A percentile compares a stretch with the other conserved stretches of the same genome.
Conservation (phyloP, 1,139 yeast genomes). For the Diutina mesorugosa region DNA sequence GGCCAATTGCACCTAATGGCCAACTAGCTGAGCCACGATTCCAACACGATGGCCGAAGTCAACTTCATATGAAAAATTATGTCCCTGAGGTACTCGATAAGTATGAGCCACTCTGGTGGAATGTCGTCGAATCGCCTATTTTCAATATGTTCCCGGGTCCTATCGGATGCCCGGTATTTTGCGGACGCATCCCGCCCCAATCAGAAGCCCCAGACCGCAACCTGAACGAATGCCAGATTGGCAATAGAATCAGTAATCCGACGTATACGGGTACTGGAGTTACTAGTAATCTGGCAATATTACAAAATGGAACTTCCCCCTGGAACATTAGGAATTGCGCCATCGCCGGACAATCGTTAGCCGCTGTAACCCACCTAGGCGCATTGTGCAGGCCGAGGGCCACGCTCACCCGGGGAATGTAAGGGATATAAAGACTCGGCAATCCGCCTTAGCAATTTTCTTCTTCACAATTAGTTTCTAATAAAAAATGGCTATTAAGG, state of each 20-base stretch:
- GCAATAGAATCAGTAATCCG: background rate
- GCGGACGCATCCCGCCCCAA: background rate
- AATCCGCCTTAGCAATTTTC: background rate
- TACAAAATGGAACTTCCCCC: no score
- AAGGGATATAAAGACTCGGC: background rate
- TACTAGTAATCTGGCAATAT: no score
- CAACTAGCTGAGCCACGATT: no score
- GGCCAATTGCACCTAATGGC: background rate
- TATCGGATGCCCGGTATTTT: background rate
- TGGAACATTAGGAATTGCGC: background rate
- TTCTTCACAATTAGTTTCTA: background rate
- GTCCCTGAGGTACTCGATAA: no score
- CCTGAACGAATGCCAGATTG: background rate
- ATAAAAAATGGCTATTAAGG: conserved; percentile 12
- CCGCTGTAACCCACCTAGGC: background rate
- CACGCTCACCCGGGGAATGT: conserved; percentile 1
- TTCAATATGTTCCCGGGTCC: background rate
- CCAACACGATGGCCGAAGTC: no score
- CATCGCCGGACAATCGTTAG: background rate
- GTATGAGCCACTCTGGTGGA: background rate
- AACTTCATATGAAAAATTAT: no score
- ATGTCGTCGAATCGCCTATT: background rate
- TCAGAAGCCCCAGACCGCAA: background rate
- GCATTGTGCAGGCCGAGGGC: conserved; percentile 2
- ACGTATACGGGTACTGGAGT: background rate